A percentile compares a stretch with the other conserved stretches of the same genome.
Evolutionary conservation across 2,329 filamentous ascomycete species (phyloP).

Genomic region (Chaetomiaceae sp.): DNA sequence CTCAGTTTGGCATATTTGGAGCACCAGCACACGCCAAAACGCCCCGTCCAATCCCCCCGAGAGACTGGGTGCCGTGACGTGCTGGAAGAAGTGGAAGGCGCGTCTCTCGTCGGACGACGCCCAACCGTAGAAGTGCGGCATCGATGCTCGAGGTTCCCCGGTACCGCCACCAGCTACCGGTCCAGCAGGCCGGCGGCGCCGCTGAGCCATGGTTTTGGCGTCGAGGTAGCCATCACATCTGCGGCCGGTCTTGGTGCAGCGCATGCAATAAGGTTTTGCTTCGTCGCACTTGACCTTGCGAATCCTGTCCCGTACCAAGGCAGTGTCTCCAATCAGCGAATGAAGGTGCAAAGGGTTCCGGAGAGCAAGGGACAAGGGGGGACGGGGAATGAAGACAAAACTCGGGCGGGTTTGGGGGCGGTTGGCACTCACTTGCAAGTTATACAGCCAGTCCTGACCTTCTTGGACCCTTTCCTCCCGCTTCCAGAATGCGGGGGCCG

Average conservation of each 20-base stretch:
- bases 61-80: conserved; percentile 36
- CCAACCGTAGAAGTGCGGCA: conserved; percentile 25
- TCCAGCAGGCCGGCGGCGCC: conserved; percentile 18
- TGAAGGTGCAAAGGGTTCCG: too few species aligned
- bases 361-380: too few species aligned
- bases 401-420: too few species aligned
- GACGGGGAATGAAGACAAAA: too few species aligned
- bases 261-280: conserved; percentile 44
- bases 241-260: conserved; percentile 49
- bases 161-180: neutral
- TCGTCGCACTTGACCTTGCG: conserved; percentile 55
- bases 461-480: conserved; percentile 38
- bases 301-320: conserved; percentile 32
- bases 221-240: conserved; percentile 50
- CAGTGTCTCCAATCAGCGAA: conserved; percentile 13
- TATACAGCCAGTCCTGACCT: conserved; percentile 45
- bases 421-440: conserved; percentile 46
- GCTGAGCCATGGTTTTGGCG: conserved; percentile 24
- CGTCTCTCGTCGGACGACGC: conserved; percentile 30
- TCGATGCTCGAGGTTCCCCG: conserved; percentile 16
- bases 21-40: conserved; percentile 41
- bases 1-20: conserved; percentile 39
- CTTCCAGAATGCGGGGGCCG: conserved; percentile 20
- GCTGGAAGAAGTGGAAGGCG: conserved; percentile 35
- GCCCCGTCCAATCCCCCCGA: conserved; percentile 37